Evolutionary conservation across 441 rosid species (phyloP).

Genomic region (Arabidopsis lyrata): DNA sequence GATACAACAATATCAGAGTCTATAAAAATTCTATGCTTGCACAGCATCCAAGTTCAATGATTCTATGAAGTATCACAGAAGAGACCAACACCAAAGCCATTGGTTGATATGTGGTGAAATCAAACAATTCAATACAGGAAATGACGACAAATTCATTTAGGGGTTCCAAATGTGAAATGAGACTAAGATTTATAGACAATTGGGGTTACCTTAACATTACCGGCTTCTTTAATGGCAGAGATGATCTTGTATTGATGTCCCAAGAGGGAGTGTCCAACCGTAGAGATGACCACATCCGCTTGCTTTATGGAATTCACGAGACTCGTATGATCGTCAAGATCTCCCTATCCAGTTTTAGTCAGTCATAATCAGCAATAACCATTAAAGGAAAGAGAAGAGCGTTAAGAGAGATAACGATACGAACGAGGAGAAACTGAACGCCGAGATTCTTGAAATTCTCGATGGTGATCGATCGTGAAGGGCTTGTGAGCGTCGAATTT

Average conservation of each 20-base stretch:
- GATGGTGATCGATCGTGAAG: constrained; percentile 36
- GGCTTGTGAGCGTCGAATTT: constrained; percentile 43
- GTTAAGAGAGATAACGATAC: constrained; percentile 13
- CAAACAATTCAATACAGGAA: not conserved
- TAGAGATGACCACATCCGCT: constrained; percentile 81
- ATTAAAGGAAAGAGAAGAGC: not conserved
- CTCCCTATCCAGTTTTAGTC: constrained; percentile 50
- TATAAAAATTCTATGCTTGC: not conserved
- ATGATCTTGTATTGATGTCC: constrained; percentile 66
- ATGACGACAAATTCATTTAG: not conserved
- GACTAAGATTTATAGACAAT: not conserved
- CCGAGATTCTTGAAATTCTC: constrained; percentile 45
- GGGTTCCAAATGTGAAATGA: not conserved
- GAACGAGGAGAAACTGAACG: constrained; percentile 45
- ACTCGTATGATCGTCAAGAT: constrained; percentile 70
- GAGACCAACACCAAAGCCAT: not conserved
- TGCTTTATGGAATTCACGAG: constrained; percentile 70
- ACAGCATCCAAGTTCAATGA: constrained; percentile 2
- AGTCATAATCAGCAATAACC: not conserved
- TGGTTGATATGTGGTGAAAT: not conserved
- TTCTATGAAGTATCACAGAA: not conserved
- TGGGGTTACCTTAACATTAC: constrained; percentile 62
- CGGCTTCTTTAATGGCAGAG: constrained; percentile 65
- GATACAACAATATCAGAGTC: not conserved
- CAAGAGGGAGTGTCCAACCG: constrained; percentile 65